Base-by-base conservation (phyloP, 495 filamentous ascomycete species). In the Sabuloglossum arenarium region DNA sequence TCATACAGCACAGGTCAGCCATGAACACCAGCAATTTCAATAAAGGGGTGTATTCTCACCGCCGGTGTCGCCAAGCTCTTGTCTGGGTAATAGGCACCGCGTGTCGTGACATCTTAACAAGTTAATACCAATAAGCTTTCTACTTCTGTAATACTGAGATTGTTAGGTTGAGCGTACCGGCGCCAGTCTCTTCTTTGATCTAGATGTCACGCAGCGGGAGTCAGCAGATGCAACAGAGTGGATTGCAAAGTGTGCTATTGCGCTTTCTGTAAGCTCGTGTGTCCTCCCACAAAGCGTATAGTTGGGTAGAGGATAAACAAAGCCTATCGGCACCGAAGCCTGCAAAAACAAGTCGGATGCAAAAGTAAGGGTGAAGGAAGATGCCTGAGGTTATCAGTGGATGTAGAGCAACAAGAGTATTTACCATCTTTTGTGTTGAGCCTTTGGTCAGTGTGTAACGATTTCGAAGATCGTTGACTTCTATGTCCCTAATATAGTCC, bases 121-220 rank as follows among this genome's bases (percentile, higher is more conserved):
- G 42, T 43, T 11, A 56, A 49, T 14, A 46, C 42, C 68, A 56
- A 81, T 84, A 72, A 84, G 78, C 73, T 72, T 71, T 65, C 34
- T 77, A 70, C 72, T 72, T 66, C 73, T 63, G 57, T 70, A 70
- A 70, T 68, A 73, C 75, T 68, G 66, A 68, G 75, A 57, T 52
- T 60, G 66, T 69, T 67, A 77, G 70, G 65, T 75, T 69, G 73
- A 76, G 82, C 91, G 81, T 98, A 98, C 91, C 91, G 75, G 91
- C 90, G 81, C 91, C 91, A 84, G 91, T 96, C 66, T 96, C 85
- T 74, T 97, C 89, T 85, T 95, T 94, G 62, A 98, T 98, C 91
- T 98, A 95, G 67, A 86, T 85, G 67, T 79, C 85, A 91, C 78
- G 84, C 78, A 84, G 71, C 69, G 68, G 78, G 82, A 79, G 91